Evolutionary conservation across 768 basidiomycete species (phyloP).

Genomic region (Phylloporus arenicola): DNA sequence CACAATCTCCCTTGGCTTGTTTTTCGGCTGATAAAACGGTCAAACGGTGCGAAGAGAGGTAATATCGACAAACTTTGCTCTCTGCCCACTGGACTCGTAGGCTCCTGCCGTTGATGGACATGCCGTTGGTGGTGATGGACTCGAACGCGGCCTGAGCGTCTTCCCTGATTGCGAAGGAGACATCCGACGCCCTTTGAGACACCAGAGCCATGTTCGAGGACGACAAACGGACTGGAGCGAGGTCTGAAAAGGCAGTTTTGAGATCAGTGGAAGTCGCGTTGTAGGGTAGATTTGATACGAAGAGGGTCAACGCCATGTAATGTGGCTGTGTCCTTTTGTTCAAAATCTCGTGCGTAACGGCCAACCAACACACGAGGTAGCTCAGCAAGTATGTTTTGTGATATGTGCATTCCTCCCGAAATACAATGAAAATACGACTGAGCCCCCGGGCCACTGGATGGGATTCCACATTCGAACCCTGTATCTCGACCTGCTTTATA

Average conservation of each 20-base stretch:
- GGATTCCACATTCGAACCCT: conserved; percentile 9
- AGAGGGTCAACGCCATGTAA: conserved; percentile 63
- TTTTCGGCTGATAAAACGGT: conserved; percentile 45
- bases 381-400: too few relatives aligned
- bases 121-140: too few relatives aligned
- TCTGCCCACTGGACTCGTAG: conserved; percentile 81
- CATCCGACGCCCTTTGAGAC: conserved; percentile 94
- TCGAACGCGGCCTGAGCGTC: too few relatives aligned
- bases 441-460: neutral
- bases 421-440: conserved; percentile 10
- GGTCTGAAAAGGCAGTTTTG: conserved; percentile 89
- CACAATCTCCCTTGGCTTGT: conserved; percentile 16
- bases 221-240: conserved; percentile 88
- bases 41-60: too few relatives aligned
- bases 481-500: conserved; percentile 14
- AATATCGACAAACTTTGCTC: conserved; percentile 52
- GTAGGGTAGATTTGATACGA: conserved; percentile 91
- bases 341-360: too few relatives aligned
- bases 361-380: too few relatives aligned
- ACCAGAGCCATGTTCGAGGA: too few relatives aligned
- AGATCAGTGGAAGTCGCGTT: conserved; percentile 86
- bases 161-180: conserved; percentile 83
- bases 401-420: too few relatives aligned
- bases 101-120: too few relatives aligned
- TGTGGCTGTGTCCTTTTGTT: too few relatives aligned